Conservation (phyloP, 306 rosid species). For the Quercus agrifolia region DNA sequence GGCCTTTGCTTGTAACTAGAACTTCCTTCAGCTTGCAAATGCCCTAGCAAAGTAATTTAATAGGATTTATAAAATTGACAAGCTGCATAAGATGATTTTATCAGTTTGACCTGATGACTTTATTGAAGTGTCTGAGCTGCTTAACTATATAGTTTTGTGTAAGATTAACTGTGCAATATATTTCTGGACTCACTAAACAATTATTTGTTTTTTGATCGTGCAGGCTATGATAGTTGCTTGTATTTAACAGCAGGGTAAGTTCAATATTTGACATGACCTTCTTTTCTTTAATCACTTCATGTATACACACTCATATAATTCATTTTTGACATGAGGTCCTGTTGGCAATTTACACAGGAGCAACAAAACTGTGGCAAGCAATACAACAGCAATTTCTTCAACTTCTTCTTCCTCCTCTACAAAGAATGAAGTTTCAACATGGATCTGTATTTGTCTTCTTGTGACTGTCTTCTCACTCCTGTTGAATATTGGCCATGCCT, state of each 20-base stretch:
- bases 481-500: conserved; percentile 30
- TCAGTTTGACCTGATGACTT: background rate
- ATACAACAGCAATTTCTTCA: conserved; percentile 73
- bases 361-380: conserved; percentile 60
- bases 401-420: conserved; percentile 46
- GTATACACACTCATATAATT: background rate
- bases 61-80: background rate
- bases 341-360: conserved; percentile 37
- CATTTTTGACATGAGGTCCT: conserved; percentile 22
- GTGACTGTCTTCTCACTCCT: conserved; percentile 22
- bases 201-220: conserved; percentile 19
- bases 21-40: background rate
- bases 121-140: background rate
- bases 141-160: background rate
- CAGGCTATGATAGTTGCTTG: conserved; percentile 88
- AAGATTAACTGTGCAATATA: background rate
- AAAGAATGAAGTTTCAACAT: conserved; percentile 23
- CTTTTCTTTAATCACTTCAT: background rate
- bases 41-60: background rate
- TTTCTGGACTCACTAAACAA: conserved; percentile 5
- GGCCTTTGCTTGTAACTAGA: background rate
- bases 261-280: conserved; percentile 5
- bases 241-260: conserved; percentile 78
- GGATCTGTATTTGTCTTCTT: conserved; percentile 34
- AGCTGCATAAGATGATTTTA: background rate